phyloP scores from a whole-genome alignment of 768 basidiomycete genomes.

The Trametes gibbosa region DNA sequence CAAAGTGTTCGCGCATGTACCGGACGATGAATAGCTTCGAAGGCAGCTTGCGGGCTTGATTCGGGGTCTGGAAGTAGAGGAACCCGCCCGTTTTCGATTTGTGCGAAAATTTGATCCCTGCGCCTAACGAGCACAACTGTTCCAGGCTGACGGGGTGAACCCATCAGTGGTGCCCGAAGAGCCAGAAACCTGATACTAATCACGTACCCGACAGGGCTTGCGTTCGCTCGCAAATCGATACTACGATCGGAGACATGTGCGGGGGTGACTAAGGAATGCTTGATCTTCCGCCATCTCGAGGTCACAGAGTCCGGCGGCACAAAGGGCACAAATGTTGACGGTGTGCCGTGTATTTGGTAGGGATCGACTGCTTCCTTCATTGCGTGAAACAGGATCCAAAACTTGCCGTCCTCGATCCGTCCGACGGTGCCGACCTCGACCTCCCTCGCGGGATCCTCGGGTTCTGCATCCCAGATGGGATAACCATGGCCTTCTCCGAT shows the following conservation, averaged over 20 bases:
- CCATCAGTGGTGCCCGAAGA: too few species aligned
- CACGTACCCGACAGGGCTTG: not conserved
- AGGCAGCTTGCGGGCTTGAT: not conserved
- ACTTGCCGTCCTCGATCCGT: not conserved
- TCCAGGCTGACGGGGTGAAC: too few species aligned
- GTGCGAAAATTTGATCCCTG: not conserved
- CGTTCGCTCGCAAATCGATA: not conserved
- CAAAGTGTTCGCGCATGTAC: slow-evolving; percentile 3
- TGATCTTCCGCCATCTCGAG: not conserved
- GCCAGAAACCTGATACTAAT: too few species aligned
- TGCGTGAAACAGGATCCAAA: not conserved
- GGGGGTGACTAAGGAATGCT: not conserved
- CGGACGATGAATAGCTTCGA: not conserved
- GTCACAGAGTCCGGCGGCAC: not conserved
- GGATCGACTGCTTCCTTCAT: not conserved
- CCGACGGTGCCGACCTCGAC: slow-evolving; percentile 7
- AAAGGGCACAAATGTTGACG: not conserved
- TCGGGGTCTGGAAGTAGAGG: not conserved
- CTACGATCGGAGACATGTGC: not conserved
- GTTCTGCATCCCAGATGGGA: slow-evolving; percentile 12
- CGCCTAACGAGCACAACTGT: too few species aligned
- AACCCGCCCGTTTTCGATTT: not conserved
- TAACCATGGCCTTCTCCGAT: slow-evolving; percentile 1
- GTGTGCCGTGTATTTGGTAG: not conserved
- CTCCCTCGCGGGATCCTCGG: not conserved